Conservation (phyloP, 441 rosid species). For the Erysimum pusillum region DNA sequence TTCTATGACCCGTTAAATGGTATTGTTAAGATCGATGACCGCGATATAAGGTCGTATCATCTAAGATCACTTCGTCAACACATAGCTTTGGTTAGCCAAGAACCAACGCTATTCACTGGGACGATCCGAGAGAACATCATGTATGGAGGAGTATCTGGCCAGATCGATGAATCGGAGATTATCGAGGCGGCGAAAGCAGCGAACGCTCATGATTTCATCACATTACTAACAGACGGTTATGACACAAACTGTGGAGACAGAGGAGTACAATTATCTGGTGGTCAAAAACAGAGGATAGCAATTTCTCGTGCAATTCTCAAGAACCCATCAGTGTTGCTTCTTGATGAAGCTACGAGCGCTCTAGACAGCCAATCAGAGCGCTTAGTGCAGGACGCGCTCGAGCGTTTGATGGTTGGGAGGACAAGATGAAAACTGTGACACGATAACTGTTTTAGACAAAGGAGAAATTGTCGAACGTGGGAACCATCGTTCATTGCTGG, state of each 20-base stretch:
- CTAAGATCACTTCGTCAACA: constrained; percentile 62
- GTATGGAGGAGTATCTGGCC: constrained; percentile 49
- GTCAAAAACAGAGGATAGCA: constrained; percentile 79
- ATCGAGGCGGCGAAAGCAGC: constrained; percentile 68
- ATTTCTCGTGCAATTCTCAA: constrained; percentile 73
- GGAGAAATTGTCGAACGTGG: too few species aligned
- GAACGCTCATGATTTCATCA: constrained; percentile 71
- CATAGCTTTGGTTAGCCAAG: constrained; percentile 80
- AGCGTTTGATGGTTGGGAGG: constrained; percentile 77
- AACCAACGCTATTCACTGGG: constrained; percentile 67
- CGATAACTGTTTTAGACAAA: too few species aligned
- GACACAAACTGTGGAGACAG: constrained; percentile 71
- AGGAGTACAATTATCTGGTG: constrained; percentile 77
- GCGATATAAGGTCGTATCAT: constrained; percentile 61
- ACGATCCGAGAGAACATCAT: constrained; percentile 66
- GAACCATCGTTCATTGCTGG: too few species aligned
- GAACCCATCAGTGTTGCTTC: constrained; percentile 59
- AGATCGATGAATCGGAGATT: constrained; percentile 58
- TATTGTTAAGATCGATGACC: constrained; percentile 59
- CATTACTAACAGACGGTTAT: constrained; percentile 61
- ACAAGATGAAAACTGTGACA: constrained; percentile 46
- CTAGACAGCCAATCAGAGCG: constrained; percentile 76
- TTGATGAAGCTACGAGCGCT: constrained; percentile 86
- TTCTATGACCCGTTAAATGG: constrained; percentile 73
- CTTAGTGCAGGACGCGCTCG: constrained; percentile 76